Evolutionary conservation across 306 rosid genomes (phyloP), one percentile per base, ranked within the genome.

Genomic region (Lotus japonicus): DNA sequence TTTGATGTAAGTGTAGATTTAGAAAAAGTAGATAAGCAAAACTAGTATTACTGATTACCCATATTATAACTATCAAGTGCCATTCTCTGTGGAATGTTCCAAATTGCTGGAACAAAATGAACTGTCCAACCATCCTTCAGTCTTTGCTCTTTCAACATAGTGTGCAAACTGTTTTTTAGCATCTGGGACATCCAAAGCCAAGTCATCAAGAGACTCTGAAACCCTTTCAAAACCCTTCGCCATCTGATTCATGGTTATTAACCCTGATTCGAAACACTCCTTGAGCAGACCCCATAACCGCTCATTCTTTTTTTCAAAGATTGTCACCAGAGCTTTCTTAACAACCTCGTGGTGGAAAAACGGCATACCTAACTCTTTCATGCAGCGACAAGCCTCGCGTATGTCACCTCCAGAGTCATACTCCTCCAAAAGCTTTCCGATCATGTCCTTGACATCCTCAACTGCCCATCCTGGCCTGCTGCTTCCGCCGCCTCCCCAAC

Each of bases 401-500:
- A 80, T 46, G 0, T 78, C 94, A 0, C 94, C 90, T 9, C 94
- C 94, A 0, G 88, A 83, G 11, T 87, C 94, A 10, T 82, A 87
- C 58, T 85, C 94, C 58, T 87, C 90, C 51, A 83, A 77, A 56
- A 87, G 71, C 72, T 83, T 87, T 4, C 86, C 79, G 17, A 88
- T 84, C 84, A 82, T 88, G 77, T 84, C 95, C 66, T 85, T 85
- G 9, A 85, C 89, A 80, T 88, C 91, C 49, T 82, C 91, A 23
- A 88, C 80, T 3, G 81, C 91, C 89, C 89, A 88, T 35, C 95
- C 95, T 3, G 82, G 82, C 48, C 76, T 70, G 53, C 88, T 81
- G 56, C 85, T 77, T 46, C 91, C 91, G 0, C 89, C 95, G 12
- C 91, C 95, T 10, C 95, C 95, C 95, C 95, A 88, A 76, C 91